Evolutionary conservation across 345 rosid genomes (phyloP).

Genomic region (Adansonia digitata): DNA sequence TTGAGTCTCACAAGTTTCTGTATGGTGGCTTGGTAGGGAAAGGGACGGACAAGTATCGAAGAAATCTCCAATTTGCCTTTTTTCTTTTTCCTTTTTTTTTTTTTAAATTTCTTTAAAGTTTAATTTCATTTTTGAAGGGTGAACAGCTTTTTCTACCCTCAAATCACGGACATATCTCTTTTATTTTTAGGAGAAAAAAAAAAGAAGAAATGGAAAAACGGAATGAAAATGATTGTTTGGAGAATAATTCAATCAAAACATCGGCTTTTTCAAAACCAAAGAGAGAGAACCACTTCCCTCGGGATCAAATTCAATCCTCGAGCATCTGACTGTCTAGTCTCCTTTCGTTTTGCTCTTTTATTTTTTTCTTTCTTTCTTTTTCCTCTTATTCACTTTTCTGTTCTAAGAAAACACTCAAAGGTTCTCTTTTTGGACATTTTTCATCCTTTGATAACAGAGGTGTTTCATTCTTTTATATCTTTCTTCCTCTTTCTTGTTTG

Average conservation of each 20-base stretch:
- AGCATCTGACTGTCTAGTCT: conserved; percentile 18
- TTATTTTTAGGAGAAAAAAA: conserved; percentile 2
- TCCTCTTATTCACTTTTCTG: not conserved
- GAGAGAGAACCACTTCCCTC: conserved; percentile 29
- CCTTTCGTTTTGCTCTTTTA: not conserved
- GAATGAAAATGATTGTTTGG: conserved; percentile 22
- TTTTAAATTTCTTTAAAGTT: not conserved
- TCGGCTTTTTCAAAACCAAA: conserved; percentile 25
- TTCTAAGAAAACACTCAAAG: not conserved
- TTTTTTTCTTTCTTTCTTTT: not conserved
- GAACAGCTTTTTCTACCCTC: conserved; percentile 33
- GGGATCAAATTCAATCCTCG: conserved; percentile 21
- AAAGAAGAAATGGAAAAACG: not conserved
- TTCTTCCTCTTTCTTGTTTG: not conserved
- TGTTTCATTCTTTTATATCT: not conserved
- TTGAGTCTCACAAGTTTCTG: not conserved
- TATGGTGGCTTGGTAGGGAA: not conserved
- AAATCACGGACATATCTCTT: conserved; percentile 34
- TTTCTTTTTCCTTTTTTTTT: not conserved
- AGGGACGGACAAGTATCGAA: not conserved
- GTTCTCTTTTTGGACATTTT: not conserved
- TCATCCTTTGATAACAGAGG: conserved; percentile 3
- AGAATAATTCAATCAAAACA: conserved; percentile 25
- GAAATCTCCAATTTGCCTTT: not conserved
- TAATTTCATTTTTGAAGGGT: not conserved